Percentiles rank a stretch among this genome's conserved stretches.
Evolutionary conservation across 1,284 basidiomycete genomes (phyloP).

Genomic region (Pseudozyma flocculosa): DNA sequence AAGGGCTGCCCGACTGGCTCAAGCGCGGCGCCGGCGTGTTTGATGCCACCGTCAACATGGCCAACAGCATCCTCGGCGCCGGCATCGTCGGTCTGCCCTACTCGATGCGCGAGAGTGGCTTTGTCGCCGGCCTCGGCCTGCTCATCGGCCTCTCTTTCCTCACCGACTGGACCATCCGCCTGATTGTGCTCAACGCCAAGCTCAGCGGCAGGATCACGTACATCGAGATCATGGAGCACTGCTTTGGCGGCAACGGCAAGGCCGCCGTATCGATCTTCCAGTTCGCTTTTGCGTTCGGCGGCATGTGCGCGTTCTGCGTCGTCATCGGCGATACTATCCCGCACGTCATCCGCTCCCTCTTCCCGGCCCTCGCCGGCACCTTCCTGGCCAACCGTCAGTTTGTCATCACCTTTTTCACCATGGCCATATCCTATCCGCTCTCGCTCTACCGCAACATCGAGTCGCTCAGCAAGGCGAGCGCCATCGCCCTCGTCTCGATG

Average conservation of each 20-base stretch:
- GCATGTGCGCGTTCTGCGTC: conserved; percentile 62
- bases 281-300: conserved; percentile 94
- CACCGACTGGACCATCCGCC: conserved; percentile 97
- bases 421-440: conserved; percentile 75
- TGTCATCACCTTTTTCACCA: conserved; percentile 65
- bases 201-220: conserved; percentile 88
- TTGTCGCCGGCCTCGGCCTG: conserved; percentile 79
- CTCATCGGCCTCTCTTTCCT: conserved; percentile 77
- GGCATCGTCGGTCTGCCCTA: conserved; percentile 75
- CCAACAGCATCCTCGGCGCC: conserved; percentile 94
- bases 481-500: conserved; percentile 79
- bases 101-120: conserved; percentile 86
- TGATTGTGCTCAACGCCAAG: conserved; percentile 89
- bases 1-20: conserved; percentile 59
- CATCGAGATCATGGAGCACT: conserved; percentile 93
- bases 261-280: conserved; percentile 96
- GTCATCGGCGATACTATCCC: conserved; percentile 86
- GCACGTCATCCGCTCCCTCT: conserved; percentile 79
- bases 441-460: conserved; percentile 96
- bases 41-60: conserved; percentile 87
- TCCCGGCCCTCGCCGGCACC: conserved; percentile 76
- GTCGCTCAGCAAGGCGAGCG: conserved; percentile 88
- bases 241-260: conserved; percentile 70
- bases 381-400: conserved; percentile 83
- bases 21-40: conserved; percentile 71